Conservation (phyloP, 441 rosid species). For the Pelargonium exstipulatum region DNA sequence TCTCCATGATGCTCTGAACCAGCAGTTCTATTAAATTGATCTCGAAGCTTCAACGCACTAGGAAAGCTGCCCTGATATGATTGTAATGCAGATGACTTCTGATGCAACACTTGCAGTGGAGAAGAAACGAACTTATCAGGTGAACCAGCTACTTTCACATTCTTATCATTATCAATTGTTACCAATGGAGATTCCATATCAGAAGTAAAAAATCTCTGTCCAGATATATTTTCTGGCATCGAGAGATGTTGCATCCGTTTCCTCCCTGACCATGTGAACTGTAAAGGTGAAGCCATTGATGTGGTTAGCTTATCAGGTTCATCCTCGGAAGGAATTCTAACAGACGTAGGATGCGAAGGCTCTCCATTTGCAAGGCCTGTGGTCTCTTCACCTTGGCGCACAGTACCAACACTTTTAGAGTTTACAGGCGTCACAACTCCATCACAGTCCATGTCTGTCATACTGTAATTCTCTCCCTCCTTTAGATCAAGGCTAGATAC, state of each 20-base stretch:
- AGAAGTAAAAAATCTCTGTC: slow-evolving; percentile 15
- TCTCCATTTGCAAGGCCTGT: slow-evolving; percentile 20
- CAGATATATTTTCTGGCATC: slow-evolving; percentile 20
- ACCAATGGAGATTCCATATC: slow-evolving; percentile 23
- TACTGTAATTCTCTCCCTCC: slow-evolving; percentile 18
- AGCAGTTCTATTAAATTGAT: slow-evolving; percentile 24
- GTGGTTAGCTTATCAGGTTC: slow-evolving; percentile 22
- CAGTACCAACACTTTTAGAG: slow-evolving; percentile 14
- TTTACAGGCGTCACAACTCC: slow-evolving; percentile 21
- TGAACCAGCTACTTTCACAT: slow-evolving; percentile 22
- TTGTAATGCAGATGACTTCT: slow-evolving; percentile 25
- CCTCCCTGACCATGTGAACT: slow-evolving; percentile 23
- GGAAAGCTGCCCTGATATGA: slow-evolving; percentile 20
- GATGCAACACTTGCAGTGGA: slow-evolving; percentile 34
- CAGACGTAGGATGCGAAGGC: slow-evolving; percentile 19
- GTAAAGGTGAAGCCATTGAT: slow-evolving; percentile 27
- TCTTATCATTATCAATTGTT: slow-evolving; percentile 21
- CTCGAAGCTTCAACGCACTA: slow-evolving; percentile 31
- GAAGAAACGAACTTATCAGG: slow-evolving; percentile 31
- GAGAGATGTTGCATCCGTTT: slow-evolving; percentile 24
- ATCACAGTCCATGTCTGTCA: slow-evolving; percentile 13
- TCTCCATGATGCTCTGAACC: slow-evolving; percentile 28
- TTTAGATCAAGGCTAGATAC: slow-evolving; percentile 31
- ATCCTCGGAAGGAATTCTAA: slow-evolving; percentile 23
- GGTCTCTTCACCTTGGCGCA: slow-evolving; percentile 29